Evolutionary conservation across 176 grass and related monocot species (phyloP).

Genomic region (Guadua angustifolia): DNA sequence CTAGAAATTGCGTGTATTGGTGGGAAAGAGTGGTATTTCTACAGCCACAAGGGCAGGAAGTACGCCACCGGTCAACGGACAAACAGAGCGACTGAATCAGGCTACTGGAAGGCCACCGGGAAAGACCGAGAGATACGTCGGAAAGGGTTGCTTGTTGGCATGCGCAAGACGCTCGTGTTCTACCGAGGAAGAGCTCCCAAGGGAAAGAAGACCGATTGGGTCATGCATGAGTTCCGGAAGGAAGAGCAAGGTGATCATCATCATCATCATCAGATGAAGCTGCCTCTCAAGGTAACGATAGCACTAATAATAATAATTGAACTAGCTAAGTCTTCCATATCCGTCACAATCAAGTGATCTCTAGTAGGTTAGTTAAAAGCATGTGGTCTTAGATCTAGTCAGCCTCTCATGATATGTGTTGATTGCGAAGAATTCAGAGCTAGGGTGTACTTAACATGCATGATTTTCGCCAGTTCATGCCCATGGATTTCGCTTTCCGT

Average conservation of each 20-base stretch:
- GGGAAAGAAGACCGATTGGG: slow-evolving; percentile 92
- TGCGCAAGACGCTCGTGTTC: slow-evolving; percentile 96
- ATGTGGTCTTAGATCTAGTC: slow-evolving; percentile 42
- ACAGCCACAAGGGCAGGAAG: slow-evolving; percentile 78
- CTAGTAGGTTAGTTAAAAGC: not conserved
- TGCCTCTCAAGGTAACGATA: slow-evolving; percentile 58
- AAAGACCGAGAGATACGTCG: slow-evolving; percentile 69
- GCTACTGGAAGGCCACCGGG: slow-evolving; percentile 94
- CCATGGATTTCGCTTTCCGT: not conserved
- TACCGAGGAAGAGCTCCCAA: slow-evolving; percentile 92
- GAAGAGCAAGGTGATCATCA: slow-evolving; percentile 54
- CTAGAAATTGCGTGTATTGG: slow-evolving; percentile 77
- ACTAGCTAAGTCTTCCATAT: not conserved
- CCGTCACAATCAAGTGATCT: not conserved
- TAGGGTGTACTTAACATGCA: not conserved
- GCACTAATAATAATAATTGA: not conserved
- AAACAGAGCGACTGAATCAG: slow-evolving; percentile 84
- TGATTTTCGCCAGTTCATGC: not conserved
- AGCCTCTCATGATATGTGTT: not conserved
- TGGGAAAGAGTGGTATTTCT: slow-evolving; percentile 94
- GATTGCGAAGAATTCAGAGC: not conserved
- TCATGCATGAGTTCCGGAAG: slow-evolving; percentile 96
- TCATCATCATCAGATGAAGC: slow-evolving; percentile 30
- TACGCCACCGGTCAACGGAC: slow-evolving; percentile 84
- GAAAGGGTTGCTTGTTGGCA: slow-evolving; percentile 68